Evolutionary conservation across 1,284 basidiomycete genomes (phyloP), one percentile per base, ranked within the genome.

Genomic region (Trametes versicolor): DNA sequence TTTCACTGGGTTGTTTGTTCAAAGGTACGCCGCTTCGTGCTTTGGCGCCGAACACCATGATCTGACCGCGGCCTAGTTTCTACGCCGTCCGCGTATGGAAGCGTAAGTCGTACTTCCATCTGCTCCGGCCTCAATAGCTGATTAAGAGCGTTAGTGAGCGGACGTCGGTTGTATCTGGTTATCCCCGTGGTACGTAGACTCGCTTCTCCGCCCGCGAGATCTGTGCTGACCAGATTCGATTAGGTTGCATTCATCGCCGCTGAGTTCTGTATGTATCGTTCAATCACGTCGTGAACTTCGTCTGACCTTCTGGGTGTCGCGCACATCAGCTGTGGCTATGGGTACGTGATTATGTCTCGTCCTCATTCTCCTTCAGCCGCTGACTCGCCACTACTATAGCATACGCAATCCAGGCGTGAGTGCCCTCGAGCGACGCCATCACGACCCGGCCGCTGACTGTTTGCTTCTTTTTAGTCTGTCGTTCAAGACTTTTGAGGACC

Each of bases 51-150:
- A 2, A 19, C 4, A 6, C 19, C 17, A 7, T 5, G 19, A 7
- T 29, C 25, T 52, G 37, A 55, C 21, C 8, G 19, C 10, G 7
- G 2, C 15, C 41, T 53, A 85, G 84, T 43, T 87, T 86, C 72
- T 77, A 86, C 67, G 79, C 81, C 25, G 68, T 83, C 64, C 80
- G 86, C 23, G 83, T 86, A 15, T 87, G 82, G 82, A 82, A 80
- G 32, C n/a, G 50, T 51, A 19, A 51, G 50, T 51, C 29, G 0
- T 2, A 4, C 4, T 12, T 4, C 8, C 5, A 27, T n/a, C 27
- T 21, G 4, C 29, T 32, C 50, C 32, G 2, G 27, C 17, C 8
- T 10, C 29, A 10, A 3, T 36, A 15, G 13, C 27, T 34, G 19
- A 51, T 9, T 8, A 2, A 1, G 19, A 17, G 23, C 25, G 15